Base-by-base conservation (phyloP, 495 filamentous ascomycete genomes). In the Delitschia confertaspora region DNA sequence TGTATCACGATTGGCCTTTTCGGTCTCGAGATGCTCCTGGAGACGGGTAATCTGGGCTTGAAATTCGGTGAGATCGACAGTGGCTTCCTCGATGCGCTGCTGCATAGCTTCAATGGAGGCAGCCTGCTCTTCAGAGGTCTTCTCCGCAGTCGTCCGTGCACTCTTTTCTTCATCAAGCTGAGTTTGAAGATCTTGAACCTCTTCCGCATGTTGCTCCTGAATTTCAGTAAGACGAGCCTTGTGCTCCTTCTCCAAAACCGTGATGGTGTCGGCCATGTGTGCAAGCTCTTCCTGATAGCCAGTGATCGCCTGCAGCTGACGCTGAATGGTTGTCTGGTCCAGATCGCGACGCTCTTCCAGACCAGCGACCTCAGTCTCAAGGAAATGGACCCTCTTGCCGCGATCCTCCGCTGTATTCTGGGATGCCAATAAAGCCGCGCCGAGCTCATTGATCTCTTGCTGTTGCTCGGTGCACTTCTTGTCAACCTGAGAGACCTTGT, bases 241-340 rank as follows among this genome's bases (percentile, higher is more conserved):
- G 17, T 77, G 70, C 20, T 83, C 73, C 8, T 57, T 50, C 50
- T 88, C 83, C 40, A 85, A 60, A 0, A 58, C 59, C 19, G 62
- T 66, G 26, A 87, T 71, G 6, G 86, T 65, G 1, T 56, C 46
- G 57, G 87, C 79, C 0, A 87, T 68, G 33, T 70, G 65, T 13
- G 64, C 64, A 2, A 85, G 67, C 41, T 93, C 86, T 6, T 68
- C 60, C 6, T 71, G 67, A 53, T 88, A 88, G 9, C 69, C 68
- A 13, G 74, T 67, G 0, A 85, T 69, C 0, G 83, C 80, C 19
- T 63, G 55, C 48, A 73, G 74, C 18, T 88, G 67, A 21, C 75
- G 69, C 40, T 75, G 33, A 40, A 11, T 26, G 36, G 18, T 45
- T 35, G 20, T 52, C 40, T 6, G n/a, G n/a, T 39, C 21, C 2